A percentile compares a stretch with the other conserved stretches of the same genome.
phyloP scores from a whole-genome alignment of 1,139 yeast species.

The Geotrichum fermentans region DNA sequence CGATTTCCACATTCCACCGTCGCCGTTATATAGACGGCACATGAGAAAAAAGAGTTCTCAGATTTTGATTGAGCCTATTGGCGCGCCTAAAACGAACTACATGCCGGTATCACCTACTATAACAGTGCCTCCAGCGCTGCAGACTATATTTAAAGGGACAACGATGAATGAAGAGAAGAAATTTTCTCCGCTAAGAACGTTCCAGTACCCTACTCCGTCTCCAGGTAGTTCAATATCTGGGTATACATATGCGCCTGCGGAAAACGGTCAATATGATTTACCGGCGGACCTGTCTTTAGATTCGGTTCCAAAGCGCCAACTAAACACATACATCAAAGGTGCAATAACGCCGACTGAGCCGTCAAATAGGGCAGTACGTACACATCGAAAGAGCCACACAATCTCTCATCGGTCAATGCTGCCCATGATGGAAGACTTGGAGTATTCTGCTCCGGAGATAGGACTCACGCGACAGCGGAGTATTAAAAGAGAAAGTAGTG shows the following conservation, averaged over 20 bases:
- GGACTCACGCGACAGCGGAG: neutral
- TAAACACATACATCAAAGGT: neutral
- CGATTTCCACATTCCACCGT: constrained; percentile 10
- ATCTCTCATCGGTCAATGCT: neutral
- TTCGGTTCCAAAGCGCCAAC: neutral
- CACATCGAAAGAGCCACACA: neutral
- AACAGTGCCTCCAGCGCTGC: constrained; percentile 19
- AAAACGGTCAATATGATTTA: neutral
- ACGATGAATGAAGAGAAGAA: neutral
- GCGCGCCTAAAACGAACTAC: constrained; percentile 18
- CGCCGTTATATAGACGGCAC: constrained; percentile 32
- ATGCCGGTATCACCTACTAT: constrained; percentile 18
- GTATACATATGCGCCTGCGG: neutral
- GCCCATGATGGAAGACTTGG: no score
- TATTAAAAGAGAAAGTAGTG: neutral
- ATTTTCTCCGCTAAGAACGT: neutral
- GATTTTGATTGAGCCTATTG: constrained; percentile 35
- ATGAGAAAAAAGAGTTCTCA: constrained; percentile 35
- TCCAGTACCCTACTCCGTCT: neutral
- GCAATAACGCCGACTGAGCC: neutral
- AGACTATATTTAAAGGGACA: constrained; percentile 11
- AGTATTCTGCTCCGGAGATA: no score
- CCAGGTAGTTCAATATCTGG: neutral
- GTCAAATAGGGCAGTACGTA: neutral
- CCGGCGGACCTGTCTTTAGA: neutral